Percentiles rank a stretch among this genome's conserved stretches.
Evolutionary conservation across 768 basidiomycete species (phyloP).

Genomic region (Trametes maxima): DNA sequence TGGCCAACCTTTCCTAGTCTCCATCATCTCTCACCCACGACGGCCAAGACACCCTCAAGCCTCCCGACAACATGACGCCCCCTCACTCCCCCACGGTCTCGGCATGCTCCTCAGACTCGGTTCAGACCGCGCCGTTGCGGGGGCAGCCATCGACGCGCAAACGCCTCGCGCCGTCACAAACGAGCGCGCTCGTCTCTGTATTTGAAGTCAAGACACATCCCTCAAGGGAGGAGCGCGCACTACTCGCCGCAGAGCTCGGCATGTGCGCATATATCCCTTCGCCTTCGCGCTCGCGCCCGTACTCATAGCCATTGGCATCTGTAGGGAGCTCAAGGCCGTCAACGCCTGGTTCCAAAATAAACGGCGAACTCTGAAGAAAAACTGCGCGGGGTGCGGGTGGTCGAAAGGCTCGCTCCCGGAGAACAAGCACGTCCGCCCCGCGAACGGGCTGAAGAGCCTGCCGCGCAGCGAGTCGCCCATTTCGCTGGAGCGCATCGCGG

Average conservation of each 20-base stretch:
- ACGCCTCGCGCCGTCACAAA: constrained; percentile 35
- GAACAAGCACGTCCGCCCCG: constrained; percentile 27
- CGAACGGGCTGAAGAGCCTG: constrained; percentile 25
- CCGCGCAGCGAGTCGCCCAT: constrained; percentile 34
- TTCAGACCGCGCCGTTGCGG: constrained; percentile 8
- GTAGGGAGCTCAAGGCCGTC: constrained; percentile 47
- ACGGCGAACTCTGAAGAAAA: constrained; percentile 56
- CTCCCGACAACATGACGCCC: constrained; percentile 7
- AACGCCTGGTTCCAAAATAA: constrained; percentile 88
- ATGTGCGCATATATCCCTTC: constrained; percentile 34
- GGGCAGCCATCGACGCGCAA: constrained; percentile 28
- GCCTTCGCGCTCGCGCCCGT: no score
- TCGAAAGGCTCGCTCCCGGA: constrained; percentile 25
- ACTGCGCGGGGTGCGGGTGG: constrained; percentile 22
- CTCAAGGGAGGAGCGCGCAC: constrained; percentile 43
- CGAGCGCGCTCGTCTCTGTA: constrained; percentile 37
- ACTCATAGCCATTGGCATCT: neutral
- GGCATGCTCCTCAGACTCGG: constrained; percentile 10
- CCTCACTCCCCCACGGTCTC: constrained; percentile 14
- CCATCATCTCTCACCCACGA: constrained; percentile 1
- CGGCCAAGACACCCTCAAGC: neutral
- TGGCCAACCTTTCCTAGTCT: constrained; percentile 10
- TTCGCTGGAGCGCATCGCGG: constrained; percentile 62
- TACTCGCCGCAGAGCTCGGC: constrained; percentile 41
- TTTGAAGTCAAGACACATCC: constrained; percentile 44